Evolutionary conservation across 352 stramenopile genomes (phyloP), one percentile per base, ranked within the genome.

Genomic region (Globisporangium heterothallicum): DNA sequence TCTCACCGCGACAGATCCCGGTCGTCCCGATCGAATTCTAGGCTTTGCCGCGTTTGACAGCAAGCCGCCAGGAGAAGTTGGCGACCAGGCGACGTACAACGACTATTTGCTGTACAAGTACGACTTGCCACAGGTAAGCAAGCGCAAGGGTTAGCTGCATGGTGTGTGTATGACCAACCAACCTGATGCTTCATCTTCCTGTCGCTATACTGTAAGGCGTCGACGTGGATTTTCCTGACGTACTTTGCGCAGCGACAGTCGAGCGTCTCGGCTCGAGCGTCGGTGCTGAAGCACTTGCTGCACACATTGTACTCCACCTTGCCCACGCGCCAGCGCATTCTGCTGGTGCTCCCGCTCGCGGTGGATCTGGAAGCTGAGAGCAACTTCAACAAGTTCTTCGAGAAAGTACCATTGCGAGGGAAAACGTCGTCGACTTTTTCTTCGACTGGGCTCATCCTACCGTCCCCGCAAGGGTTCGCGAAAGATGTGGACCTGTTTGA

Each of bases 11-110:
- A 76, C 64, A 0, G 81, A 90, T 40, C 56, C 66, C 6, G 58
- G 70, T 2, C 63, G 73, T 13, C 53, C 61, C 0, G 76, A 88
- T 8, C 74, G 74, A 12, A 43, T 84, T 21, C 51, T 91, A 12
- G 82, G 77, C 46, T 89, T 92, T 44, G 70, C 74, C 5, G 64
- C 73, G 8, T 76, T 90, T 19, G 72, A 92, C 51, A 70, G 65
- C 53, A 63, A 47, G 4, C 71, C 82, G 5, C 59, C 72, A 4
- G 71, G 71, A 4, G 64, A 88, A 42, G 36, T 81, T 18, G 58
- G 50, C 14, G 75, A 84, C 26, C 58, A 56, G 16, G 63, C 69
- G 27, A 32, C 44, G 18, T 69, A 72, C 42, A 59, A 64, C 22
- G 42, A 45, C 13, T 85, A 82, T 49, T 53, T 89, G 30, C 42